A percentile compares a stretch with the other conserved stretches of the same genome.
Evolutionary conservation across 306 rosid species (phyloP).

Genomic region (Cucumis melo): DNA sequence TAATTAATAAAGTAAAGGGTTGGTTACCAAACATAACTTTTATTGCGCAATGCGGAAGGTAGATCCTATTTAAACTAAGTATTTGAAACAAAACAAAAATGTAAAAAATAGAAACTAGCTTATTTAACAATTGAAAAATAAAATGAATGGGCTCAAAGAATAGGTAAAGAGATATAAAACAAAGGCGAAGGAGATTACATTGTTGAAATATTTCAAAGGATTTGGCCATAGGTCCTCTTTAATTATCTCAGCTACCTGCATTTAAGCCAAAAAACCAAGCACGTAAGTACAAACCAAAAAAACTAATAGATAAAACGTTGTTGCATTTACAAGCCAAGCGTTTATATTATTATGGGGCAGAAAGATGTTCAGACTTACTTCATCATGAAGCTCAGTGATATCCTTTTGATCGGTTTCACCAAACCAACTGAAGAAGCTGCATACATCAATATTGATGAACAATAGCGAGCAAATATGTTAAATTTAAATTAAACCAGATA

Average conservation of each 20-base stretch:
- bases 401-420: too few relatives aligned
- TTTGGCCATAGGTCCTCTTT: conserved; percentile 73
- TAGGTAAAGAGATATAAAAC: background rate
- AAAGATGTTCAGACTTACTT: background rate
- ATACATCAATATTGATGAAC: too few relatives aligned
- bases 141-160: background rate
- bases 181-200: conserved; percentile 22
- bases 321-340: background rate
- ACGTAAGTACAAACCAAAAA: background rate
- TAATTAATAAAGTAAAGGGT: too few relatives aligned
- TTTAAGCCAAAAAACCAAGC: background rate
- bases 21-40: too few relatives aligned
- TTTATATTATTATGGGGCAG: background rate
- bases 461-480: too few relatives aligned
- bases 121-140: background rate
- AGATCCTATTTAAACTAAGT: too few relatives aligned
- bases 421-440: too few relatives aligned
- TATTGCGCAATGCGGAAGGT: too few relatives aligned
- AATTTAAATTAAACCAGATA: too few relatives aligned
- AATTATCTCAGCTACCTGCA: conserved; percentile 53
- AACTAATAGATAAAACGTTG: background rate
- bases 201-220: conserved; percentile 58
- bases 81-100: too few relatives aligned
- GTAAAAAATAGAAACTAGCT: too few relatives aligned
- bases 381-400: too few relatives aligned